Conservation (phyloP, 1,139 yeast species). For the Candida mesenterica region DNA sequence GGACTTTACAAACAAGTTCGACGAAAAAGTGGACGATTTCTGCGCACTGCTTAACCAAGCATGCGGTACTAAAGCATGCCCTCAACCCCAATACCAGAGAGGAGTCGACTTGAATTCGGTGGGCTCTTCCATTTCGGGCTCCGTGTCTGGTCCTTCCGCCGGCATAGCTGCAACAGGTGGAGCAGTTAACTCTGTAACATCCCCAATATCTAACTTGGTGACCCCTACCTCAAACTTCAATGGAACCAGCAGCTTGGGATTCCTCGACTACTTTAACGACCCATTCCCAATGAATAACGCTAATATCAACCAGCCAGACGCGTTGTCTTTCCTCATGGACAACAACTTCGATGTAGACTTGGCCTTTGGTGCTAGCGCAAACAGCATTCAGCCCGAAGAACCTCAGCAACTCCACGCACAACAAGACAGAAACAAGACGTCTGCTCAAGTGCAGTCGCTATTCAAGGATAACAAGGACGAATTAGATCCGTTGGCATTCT, state of each 20-base stretch:
- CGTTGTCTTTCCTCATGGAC: constrained; percentile 47
- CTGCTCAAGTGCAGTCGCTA: constrained; percentile 1
- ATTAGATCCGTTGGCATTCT: constrained; percentile 34
- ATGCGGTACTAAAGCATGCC: constrained; percentile 76
- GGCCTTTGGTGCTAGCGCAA: constrained; percentile 34
- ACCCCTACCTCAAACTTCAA: constrained; percentile 16
- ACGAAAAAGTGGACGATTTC: constrained; percentile 56
- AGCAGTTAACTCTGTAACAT: constrained; percentile 2
- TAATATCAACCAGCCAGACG: constrained; percentile 24
- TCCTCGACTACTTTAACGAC: constrained; percentile 23
- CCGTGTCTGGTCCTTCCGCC: constrained; percentile 7
- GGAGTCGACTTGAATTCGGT: constrained; percentile 15
- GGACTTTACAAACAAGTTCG: constrained; percentile 28
- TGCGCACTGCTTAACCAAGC: constrained; percentile 75
- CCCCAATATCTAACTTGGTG: constrained; percentile 23
- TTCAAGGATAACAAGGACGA: constrained; percentile 14
- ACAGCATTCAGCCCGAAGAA: constrained; percentile 3
- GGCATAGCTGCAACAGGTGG: constrained; percentile 7
- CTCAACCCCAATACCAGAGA: constrained; percentile 55
- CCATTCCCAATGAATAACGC: constrained; percentile 23
- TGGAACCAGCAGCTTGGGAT: constrained; percentile 5
- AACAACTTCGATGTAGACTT: constrained; percentile 50
- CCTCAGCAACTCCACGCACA: neutral
- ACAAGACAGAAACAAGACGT: neutral
- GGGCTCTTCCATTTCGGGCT: constrained; percentile 5